A percentile compares a stretch with the other conserved stretches of the same genome.
Evolutionary conservation across 805 yeast species (phyloP).

Genomic region (Metschnikowia kofuensis): DNA sequence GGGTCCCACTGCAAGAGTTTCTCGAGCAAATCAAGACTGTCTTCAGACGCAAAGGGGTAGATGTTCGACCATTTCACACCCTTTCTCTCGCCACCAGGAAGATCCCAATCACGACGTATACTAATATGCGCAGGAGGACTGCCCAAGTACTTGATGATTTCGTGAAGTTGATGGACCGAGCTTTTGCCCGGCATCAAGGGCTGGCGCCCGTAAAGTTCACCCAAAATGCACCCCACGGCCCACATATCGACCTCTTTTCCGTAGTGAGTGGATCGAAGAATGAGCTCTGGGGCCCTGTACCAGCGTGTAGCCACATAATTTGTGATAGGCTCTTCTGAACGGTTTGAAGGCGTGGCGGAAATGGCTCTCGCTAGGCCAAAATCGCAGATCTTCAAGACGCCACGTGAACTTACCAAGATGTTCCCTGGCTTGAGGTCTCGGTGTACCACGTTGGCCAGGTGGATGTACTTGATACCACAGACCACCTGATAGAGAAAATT

Average conservation of each 20-base stretch:
- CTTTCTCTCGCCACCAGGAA: constrained; percentile 37
- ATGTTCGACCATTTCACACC: constrained; percentile 47
- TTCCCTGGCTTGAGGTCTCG: constrained; percentile 93
- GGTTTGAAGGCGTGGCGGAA: constrained; percentile 30
- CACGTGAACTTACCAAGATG: constrained; percentile 70
- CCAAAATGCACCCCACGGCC: constrained; percentile 91
- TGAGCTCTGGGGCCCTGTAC: constrained; percentile 93
- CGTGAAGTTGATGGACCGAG: constrained; percentile 66
- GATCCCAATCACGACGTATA: constrained; percentile 27
- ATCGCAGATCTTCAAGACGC: constrained; percentile 82
- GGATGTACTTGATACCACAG: constrained; percentile 85
- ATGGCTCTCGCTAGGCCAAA: constrained; percentile 90
- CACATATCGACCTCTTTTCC: constrained; percentile 79
- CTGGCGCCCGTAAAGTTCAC: constrained; percentile 75
- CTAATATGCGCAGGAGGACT: constrained; percentile 55
- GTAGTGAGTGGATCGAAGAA: constrained; percentile 58
- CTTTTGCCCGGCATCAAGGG: constrained; percentile 80
- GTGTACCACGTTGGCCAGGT: constrained; percentile 89
- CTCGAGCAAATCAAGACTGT: constrained; percentile 52
- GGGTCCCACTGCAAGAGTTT: constrained; percentile 66
- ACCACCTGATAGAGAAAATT: constrained; percentile 75
- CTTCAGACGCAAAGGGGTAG: constrained; percentile 59
- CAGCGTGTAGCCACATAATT: constrained; percentile 92
- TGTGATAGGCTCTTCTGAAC: constrained; percentile 48
- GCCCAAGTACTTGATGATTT: constrained; percentile 69